A percentile compares a stretch with the other conserved stretches of the same genome.
Evolutionary conservation across 1,139 yeast genomes (phyloP).

Genomic region (Geotrichum bryndzae): DNA sequence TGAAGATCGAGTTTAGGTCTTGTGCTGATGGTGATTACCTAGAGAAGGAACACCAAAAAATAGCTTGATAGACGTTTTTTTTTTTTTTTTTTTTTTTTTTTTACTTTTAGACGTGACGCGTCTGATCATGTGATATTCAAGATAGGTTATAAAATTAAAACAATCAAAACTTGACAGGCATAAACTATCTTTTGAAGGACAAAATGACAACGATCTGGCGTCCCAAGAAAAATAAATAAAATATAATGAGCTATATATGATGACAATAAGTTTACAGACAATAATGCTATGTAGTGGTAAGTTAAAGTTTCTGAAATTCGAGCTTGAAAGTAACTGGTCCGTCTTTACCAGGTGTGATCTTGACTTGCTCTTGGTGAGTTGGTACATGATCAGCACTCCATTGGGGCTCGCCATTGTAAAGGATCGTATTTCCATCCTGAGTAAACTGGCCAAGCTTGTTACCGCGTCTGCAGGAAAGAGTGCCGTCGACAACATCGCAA

Average conservation of each 20-base stretch:
- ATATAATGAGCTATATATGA: neutral
- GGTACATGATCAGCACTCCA: slow-evolving; percentile 63
- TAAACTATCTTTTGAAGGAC: no score
- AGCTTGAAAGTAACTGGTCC: slow-evolving; percentile 42
- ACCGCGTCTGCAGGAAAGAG: slow-evolving; percentile 34
- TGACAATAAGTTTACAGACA: neutral
- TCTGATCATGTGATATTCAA: neutral
- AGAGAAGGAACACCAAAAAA: neutral
- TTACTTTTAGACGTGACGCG: neutral
- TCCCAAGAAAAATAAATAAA: neutral
- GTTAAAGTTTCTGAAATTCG: slow-evolving; percentile 29
- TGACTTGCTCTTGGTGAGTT: slow-evolving; percentile 46
- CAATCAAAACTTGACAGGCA: neutral
- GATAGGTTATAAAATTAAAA: neutral
- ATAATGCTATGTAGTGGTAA: neutral
- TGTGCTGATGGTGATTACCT: neutral
- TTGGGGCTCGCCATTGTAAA: slow-evolving; percentile 55
- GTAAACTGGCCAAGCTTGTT: slow-evolving; percentile 33
- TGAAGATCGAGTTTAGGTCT: neutral
- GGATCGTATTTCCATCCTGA: slow-evolving; percentile 34
- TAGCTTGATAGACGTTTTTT: neutral
- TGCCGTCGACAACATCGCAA: slow-evolving; percentile 51
- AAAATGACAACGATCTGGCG: no score
- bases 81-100: neutral
- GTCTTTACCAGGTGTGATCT: slow-evolving; percentile 46